phyloP scores from a whole-genome alignment of 345 rosid genomes.

The Eucalyptus rudis region DNA sequence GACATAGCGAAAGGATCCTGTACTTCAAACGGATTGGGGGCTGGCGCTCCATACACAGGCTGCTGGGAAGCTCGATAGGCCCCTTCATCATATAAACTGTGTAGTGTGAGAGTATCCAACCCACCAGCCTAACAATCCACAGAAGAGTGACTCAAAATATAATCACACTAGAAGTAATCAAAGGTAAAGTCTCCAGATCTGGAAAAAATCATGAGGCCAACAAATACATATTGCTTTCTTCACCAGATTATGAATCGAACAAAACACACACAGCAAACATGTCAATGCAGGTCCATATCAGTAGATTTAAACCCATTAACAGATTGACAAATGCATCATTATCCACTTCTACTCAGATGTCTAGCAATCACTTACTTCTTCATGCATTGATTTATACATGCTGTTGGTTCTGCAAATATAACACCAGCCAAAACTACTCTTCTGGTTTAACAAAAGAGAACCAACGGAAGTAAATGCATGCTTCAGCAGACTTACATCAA shows the following conservation, averaged over 20 bases:
- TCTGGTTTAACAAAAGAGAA: not conserved
- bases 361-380: not conserved
- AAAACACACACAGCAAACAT: not conserved
- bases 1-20: conserved; percentile 65
- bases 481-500: not conserved
- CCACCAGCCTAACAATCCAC: conserved; percentile 73
- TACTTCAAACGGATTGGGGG: conserved; percentile 84
- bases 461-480: not conserved
- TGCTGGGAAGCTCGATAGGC: conserved; percentile 81
- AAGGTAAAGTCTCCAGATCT: not conserved
- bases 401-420: not conserved
- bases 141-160: not conserved
- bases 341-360: not conserved
- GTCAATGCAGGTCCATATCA: not conserved
- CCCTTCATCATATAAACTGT: conserved; percentile 76
- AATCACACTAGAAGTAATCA: not conserved
- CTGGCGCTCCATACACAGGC: conserved; percentile 68
- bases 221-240: not conserved
- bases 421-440: not conserved
- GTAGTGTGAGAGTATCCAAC: conserved; percentile 73
- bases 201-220: not conserved
- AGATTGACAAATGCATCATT: not conserved
- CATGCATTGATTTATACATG: not conserved
- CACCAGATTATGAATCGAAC: not conserved
- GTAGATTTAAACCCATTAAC: not conserved